phyloP scores from a whole-genome alignment of 2,329 filamentous ascomycete species.

The Neocatenulostroma microsporum region DNA sequence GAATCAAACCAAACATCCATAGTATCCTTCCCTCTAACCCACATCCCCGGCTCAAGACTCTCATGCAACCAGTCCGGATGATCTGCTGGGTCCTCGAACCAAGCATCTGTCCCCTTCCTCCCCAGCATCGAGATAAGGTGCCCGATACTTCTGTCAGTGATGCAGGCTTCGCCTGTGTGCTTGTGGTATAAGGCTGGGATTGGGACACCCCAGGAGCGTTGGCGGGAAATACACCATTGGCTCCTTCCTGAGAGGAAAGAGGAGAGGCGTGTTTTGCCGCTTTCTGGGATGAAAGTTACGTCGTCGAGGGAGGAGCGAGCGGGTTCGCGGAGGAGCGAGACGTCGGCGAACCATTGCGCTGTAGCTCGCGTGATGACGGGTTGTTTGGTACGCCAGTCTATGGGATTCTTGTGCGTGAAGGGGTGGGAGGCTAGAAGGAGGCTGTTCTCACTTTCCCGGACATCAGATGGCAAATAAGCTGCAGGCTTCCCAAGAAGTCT shows the following conservation, averaged over 20 bases:
- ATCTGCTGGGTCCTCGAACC: constrained; percentile 77
- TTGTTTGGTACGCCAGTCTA: constrained; percentile 93
- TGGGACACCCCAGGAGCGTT: constrained; percentile 92
- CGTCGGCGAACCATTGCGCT: constrained; percentile 96
- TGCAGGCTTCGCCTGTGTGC: constrained; percentile 56
- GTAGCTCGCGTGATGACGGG: constrained; percentile 88
- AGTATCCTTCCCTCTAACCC: constrained; percentile 75
- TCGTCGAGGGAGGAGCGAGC: constrained; percentile 62
- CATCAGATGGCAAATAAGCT: constrained; percentile 7
- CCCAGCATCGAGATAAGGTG: constrained; percentile 77
- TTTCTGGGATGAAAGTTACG: constrained; percentile 71
- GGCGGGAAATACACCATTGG: constrained; percentile 97
- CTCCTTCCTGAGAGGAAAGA: constrained; percentile 81
- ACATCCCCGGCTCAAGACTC: constrained; percentile 50
- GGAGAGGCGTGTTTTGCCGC: constrained; percentile 65
- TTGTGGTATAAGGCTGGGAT: constrained; percentile 81
- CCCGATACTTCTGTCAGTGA: constrained; percentile 68
- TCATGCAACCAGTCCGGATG: constrained; percentile 71
- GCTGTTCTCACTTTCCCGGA: constrained; percentile 11
- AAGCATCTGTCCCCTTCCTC: constrained; percentile 75
- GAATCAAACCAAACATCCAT: constrained; percentile 99
- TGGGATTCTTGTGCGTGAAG: constrained; percentile 88
- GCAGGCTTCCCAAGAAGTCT: constrained; percentile 51
- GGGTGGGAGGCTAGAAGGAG: constrained; percentile 62
- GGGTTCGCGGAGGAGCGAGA: constrained; percentile 68